Evolutionary conservation across 805 yeast species (phyloP), one percentile per base, ranked within the genome.

Genomic region (Lipomyces oligophaga): DNA sequence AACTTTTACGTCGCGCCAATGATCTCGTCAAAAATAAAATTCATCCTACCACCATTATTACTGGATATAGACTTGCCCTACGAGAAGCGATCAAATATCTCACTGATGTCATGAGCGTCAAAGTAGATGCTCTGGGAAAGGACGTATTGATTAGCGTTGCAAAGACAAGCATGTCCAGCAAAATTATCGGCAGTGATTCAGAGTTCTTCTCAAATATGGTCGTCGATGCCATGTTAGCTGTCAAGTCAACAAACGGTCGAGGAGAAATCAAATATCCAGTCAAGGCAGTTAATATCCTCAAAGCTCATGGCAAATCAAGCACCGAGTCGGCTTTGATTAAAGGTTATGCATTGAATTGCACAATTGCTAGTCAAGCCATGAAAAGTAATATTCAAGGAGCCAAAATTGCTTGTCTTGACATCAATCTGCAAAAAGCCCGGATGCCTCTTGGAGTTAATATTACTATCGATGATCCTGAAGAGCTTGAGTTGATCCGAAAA

Each of bases 391-490:
- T 88, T 38, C 67, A 51, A 55, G 67, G 76, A 56, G 94, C 96
- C 38, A 81, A 80, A 59, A 85, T 88, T 58, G 97, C 97, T 2
- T 80, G 87, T 57, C 74, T 88, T 61, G 97, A 88, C 69, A 78
- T 93, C 67, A 90, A 94, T 68, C 73, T 93, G 63, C 98, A 94
- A 66, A 90, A 89, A 67, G 93, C 96, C 2, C 80, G 89, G 64
- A 87, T 93, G 96, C 96, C 97, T 34, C 80, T 93, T 80, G 99
- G 99, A 45, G 97, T 93, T 43, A 95, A 88, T 67, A 85, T 93
- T 67, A 89, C 89, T 64, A 87, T 93, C 63, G 95, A 86, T 60
- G 97, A 93, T 66, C 98, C 99, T 34, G 96, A 93, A 60, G 96
- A 87, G 69, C 77, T 93, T 59, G 99, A 93, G 71, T 85, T 85